These are phyloP conservation scores for Exserohilum turcica DNA, from an alignment of 2,329 filamentous ascomycete species.

Conservation along the genomic window DNA sequence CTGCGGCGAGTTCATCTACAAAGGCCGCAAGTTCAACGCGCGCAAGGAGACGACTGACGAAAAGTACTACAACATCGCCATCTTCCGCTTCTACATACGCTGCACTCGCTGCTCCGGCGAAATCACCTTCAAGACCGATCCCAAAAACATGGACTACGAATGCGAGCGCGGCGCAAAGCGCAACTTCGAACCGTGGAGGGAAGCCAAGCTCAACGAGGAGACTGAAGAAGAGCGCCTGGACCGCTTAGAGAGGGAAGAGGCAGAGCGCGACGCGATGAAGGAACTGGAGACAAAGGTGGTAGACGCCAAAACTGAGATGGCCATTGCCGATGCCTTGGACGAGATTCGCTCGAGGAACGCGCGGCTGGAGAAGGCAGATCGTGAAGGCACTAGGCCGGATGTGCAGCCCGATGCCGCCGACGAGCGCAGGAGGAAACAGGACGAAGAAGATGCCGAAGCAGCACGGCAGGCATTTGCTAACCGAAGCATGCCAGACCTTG, in stretches of 20 bases:
- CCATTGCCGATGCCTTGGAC: constrained; percentile 91
- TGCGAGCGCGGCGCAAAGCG: constrained; percentile 82
- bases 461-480: constrained; percentile 75
- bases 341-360: constrained; percentile 94
- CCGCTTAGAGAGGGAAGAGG: constrained; percentile 76
- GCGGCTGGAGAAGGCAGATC: constrained; percentile 75
- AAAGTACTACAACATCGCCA: constrained; percentile 84
- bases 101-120: constrained; percentile 86
- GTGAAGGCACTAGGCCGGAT: constrained; percentile 63
- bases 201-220: constrained; percentile 70
- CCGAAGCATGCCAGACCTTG: constrained; percentile 50
- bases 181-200: constrained; percentile 91
- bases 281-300: constrained; percentile 92
- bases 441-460: constrained; percentile 81
- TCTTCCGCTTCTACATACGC: constrained; percentile 85
- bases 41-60: constrained; percentile 91
- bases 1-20: constrained; percentile 84
- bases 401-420: constrained; percentile 59
- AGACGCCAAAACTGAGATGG: constrained; percentile 95
- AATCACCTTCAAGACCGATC: constrained; percentile 93
- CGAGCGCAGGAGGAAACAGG: constrained; percentile 67
- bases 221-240: constrained; percentile 87
- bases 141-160: constrained; percentile 90
- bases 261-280: constrained; percentile 89
- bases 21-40: constrained; percentile 93